A percentile compares a stretch with the other conserved stretches of the same genome.
These are phyloP conservation scores for Coemansia sp. DNA, from an alignment of 192 early-diverging fungal species.

Conservation along the genomic window DNA sequence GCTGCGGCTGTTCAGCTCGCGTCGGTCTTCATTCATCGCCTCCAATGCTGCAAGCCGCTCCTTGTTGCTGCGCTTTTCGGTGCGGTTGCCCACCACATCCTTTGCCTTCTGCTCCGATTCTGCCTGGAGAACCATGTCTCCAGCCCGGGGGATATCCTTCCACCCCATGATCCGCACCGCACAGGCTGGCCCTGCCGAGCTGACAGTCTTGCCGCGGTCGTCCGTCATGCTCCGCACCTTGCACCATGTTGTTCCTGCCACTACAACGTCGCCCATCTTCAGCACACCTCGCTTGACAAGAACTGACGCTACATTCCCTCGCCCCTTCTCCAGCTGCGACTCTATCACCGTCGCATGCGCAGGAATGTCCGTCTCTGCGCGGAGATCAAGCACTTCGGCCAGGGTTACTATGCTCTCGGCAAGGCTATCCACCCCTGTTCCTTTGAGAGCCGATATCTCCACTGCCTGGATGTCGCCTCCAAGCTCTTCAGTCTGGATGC, in stretches of 20 bases:
- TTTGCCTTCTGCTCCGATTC: constrained; percentile 66
- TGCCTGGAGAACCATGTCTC: constrained; percentile 85
- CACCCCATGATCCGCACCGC: constrained; percentile 91
- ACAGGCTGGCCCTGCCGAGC: constrained; percentile 78
- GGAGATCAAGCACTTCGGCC: constrained; percentile 85
- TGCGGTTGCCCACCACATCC: constrained; percentile 70
- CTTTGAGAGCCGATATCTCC: constrained; percentile 88
- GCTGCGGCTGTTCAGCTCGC: constrained; percentile 56
- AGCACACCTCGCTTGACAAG: constrained; percentile 91
- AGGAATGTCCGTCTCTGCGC: constrained; percentile 75
- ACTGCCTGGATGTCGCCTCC: constrained; percentile 94
- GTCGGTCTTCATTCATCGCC: constrained; percentile 77
- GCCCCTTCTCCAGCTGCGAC: constrained; percentile 83
- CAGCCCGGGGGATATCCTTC: constrained; percentile 89
- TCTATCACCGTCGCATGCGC: constrained; percentile 90
- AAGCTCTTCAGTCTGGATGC: constrained; percentile 86
- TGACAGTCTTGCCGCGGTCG: constrained; percentile 71
- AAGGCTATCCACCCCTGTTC: constrained; percentile 81
- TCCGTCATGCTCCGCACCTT: constrained; percentile 84
- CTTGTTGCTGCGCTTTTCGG: constrained; percentile 62
- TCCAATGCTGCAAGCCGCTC: constrained; percentile 67
- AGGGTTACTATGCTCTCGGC: constrained; percentile 87
- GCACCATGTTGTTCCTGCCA: constrained; percentile 87
- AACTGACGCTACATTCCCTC: constrained; percentile 84
- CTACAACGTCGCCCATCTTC: constrained; percentile 71